Base-by-base conservation (phyloP, 495 filamentous ascomycete genomes). In the Amniculicola lignicola region DNA sequence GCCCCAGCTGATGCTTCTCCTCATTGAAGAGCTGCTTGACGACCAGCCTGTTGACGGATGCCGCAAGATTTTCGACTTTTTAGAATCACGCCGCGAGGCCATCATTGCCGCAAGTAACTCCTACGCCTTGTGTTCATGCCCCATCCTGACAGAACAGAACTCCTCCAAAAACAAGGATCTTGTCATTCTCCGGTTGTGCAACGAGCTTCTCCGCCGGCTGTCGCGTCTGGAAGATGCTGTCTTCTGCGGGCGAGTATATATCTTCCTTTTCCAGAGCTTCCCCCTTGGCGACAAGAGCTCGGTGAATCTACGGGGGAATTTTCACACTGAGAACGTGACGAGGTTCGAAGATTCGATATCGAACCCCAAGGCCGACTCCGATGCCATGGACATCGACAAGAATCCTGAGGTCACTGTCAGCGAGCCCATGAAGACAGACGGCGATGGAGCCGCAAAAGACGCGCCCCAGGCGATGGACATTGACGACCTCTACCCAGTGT, bases 221-320 rank as follows among this genome's bases (percentile, higher is more conserved):
- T 97, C 93, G 2, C 79, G 95, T 40, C 90, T 93, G 3, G 90
- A 96, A 64, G 94, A 99, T 71, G 89, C 94, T 0, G 91, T 95
- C 2, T 99, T 98, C 69, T 96, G 91, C 68, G 93, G 93, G 29
- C 79, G 92, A 38, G 91, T 99, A 18, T 95, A 95, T 67, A 95
- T 99, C 59, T 99, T 95, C 66, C 81, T 97, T 52, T 97, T 96
- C 70, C 93, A 97, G 69, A 94, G 88, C 68, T 96, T 97, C 64
- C 90, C 93, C 10, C 77, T 97, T 0, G 90, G 91, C 22, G 93
- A 99, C 72, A 92, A 88, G 64, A 96, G 93, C 67, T 95, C 91
- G 1, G 92, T 99, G 42, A 99, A 99, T 62, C 79, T 96, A 41
- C 83, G 94, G 23, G 93, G 93, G 61, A 93, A 97, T 70, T 99